These are phyloP conservation scores for Apostasia ramifera DNA, from an alignment of 106 monocot genomes.

Conservation along the genomic window DNA sequence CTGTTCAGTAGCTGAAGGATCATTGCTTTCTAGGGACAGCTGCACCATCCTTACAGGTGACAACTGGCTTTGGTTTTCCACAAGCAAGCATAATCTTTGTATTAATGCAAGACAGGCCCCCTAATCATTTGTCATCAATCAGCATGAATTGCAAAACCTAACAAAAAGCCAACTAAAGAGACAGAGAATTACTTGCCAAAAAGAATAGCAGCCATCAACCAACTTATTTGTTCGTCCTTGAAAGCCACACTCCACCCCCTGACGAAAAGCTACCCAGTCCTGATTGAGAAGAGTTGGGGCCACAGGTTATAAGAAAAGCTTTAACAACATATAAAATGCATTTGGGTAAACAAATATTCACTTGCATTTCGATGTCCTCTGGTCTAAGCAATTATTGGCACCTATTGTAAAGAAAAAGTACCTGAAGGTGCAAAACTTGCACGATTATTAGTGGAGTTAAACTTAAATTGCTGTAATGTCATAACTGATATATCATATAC, in stretches of 20 bases:
- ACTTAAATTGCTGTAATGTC: no score
- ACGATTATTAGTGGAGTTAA: no score
- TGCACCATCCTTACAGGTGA: background rate
- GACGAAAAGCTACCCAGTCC: slow-evolving; percentile 89
- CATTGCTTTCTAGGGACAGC: slow-evolving; percentile 12
- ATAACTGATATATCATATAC: no score
- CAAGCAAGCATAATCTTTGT: slow-evolving; percentile 55
- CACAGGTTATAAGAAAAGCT: no score
- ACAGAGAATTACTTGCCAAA: slow-evolving; percentile 88
- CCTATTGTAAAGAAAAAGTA: no score
- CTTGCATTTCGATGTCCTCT: no score
- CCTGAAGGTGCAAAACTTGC: no score
- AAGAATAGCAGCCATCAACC: slow-evolving; percentile 99
- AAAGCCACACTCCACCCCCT: slow-evolving; percentile 92
- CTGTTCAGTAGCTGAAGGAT: background rate
- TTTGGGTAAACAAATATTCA: background rate
- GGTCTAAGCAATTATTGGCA: no score
- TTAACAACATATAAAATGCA: background rate
- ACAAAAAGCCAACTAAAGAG: background rate
- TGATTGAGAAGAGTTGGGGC: slow-evolving; percentile 8
- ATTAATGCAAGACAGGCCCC: slow-evolving; percentile 66
- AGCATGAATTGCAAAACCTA: background rate
- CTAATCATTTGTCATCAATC: slow-evolving; percentile 22
- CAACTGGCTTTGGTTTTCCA: slow-evolving; percentile 32
- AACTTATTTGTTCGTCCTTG: slow-evolving; percentile 97